Percentiles rank a stretch among this genome's conserved stretches.
Evolutionary conservation across 225 moss, liverwort and hornwort genomes (phyloP).

Genomic region (Anthoceros angustus): DNA sequence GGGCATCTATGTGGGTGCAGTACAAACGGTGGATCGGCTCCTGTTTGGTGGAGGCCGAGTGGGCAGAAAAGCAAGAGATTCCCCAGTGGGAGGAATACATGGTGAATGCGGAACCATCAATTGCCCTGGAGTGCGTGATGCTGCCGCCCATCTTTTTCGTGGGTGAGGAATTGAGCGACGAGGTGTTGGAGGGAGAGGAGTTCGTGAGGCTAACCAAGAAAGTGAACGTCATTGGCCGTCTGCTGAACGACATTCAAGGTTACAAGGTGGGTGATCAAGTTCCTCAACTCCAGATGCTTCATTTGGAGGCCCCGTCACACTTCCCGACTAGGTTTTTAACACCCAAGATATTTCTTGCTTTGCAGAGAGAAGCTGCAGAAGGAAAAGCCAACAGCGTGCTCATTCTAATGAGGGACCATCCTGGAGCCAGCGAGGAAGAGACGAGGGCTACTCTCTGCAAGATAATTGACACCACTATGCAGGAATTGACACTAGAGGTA

Average conservation of each 20-base stretch:
- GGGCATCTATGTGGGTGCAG: not conserved
- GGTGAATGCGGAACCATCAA: not conserved
- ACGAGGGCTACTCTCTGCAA: slow-evolving; percentile 19
- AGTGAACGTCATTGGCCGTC: slow-evolving; percentile 23
- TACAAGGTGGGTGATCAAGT: slow-evolving; percentile 15
- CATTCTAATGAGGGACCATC: slow-evolving; percentile 36
- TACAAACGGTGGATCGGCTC: not conserved
- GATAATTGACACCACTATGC: slow-evolving; percentile 33
- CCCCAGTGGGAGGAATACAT: slow-evolving; percentile 2
- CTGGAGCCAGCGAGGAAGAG: slow-evolving; percentile 19
- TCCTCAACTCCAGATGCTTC: not conserved
- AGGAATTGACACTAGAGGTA: slow-evolving; percentile 31
- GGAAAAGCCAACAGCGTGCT: slow-evolving; percentile 34
- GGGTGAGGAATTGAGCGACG: not conserved
- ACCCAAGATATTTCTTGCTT: not conserved
- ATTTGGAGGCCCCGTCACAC: not conserved
- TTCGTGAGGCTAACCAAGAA: not conserved
- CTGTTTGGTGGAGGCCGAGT: not conserved
- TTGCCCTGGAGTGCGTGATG: not conserved
- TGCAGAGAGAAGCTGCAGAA: slow-evolving; percentile 40
- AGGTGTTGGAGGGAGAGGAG: not conserved
- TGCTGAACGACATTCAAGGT: slow-evolving; percentile 50
- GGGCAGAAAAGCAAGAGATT: not conserved
- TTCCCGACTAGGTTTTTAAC: not conserved
- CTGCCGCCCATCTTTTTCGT: not conserved